phyloP scores from a whole-genome alignment of 306 rosid species.

The Leucaena leucocephala region DNA sequence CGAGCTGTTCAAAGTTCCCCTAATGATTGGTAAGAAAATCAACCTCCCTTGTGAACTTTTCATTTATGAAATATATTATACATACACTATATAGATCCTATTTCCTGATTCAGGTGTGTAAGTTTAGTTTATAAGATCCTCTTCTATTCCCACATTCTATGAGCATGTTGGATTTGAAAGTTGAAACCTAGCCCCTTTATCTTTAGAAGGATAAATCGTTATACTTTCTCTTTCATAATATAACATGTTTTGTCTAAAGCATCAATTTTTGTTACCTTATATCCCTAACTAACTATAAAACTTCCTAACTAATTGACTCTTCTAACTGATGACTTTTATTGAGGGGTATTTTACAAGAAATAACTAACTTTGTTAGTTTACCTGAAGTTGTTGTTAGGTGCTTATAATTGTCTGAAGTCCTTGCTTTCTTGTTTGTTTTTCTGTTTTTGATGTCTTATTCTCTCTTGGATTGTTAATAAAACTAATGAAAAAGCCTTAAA shows the following conservation, averaged over 20 bases:
- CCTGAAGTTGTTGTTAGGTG: too few species aligned
- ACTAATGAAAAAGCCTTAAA: constrained; percentile 24
- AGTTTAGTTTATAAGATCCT: constrained; percentile 2
- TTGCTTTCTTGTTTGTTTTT: not conserved
- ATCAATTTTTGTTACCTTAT: too few species aligned
- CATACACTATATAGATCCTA: not conserved
- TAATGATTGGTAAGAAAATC: constrained; percentile 64
- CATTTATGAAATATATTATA: not conserved
- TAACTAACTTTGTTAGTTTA: too few species aligned
- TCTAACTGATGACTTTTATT: too few species aligned
- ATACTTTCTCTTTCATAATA: too few species aligned
- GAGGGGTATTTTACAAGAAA: too few species aligned
- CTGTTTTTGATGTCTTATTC: not conserved
- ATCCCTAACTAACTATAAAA: too few species aligned
- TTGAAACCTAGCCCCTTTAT: not conserved
- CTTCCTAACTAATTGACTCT: too few species aligned
- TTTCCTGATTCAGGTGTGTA: not conserved
- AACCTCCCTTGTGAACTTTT: not conserved
- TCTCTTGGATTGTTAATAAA: constrained; percentile 22
- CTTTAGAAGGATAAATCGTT: not conserved
- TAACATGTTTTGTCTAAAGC: too few species aligned
- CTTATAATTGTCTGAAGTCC: not conserved
- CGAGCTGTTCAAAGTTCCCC: constrained; percentile 78
- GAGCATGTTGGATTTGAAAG: not conserved
- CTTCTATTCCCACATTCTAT: not conserved